Evolutionary conservation across 192 early-diverging fungal species (phyloP).

Genomic region (Phycomyces blakesleeanus): DNA sequence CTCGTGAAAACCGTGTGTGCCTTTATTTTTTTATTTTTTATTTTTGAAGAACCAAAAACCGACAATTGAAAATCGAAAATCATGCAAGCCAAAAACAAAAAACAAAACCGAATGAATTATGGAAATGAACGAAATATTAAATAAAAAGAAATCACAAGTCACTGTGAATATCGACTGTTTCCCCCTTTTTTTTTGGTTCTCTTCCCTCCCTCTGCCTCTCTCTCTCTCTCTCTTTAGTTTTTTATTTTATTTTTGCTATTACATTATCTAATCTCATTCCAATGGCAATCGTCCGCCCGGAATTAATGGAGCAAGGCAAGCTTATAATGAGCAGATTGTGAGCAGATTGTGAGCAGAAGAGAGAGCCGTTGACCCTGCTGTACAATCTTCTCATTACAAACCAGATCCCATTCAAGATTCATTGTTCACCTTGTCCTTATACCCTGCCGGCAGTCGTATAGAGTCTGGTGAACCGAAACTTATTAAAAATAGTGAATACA

Average conservation of each 20-base stretch:
- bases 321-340: neutral
- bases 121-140: too few species aligned
- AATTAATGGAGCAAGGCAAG: slow-evolving; percentile 9
- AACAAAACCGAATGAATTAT: too few species aligned
- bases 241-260: neutral
- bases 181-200: neutral
- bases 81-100: too few species aligned
- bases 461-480: neutral
- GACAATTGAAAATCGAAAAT: too few species aligned
- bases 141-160: too few species aligned
- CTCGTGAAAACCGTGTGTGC: neutral
- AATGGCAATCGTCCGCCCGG: neutral
- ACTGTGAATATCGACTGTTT: too few species aligned
- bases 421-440: neutral
- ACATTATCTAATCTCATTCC: neutral
- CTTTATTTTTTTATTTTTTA: slow-evolving; percentile 2
- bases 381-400: neutral
- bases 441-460: neutral
- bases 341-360: neutral
- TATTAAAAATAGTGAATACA: too few species aligned
- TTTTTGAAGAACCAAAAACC: too few species aligned
- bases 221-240: slow-evolving; percentile 1
- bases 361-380: slow-evolving; percentile 4
- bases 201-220: too few species aligned
- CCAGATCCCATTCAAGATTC: neutral